Evolutionary conservation across 352 stramenopile genomes (phyloP), one percentile per base, ranked within the genome.

Genomic region (Pythium periplocum): DNA sequence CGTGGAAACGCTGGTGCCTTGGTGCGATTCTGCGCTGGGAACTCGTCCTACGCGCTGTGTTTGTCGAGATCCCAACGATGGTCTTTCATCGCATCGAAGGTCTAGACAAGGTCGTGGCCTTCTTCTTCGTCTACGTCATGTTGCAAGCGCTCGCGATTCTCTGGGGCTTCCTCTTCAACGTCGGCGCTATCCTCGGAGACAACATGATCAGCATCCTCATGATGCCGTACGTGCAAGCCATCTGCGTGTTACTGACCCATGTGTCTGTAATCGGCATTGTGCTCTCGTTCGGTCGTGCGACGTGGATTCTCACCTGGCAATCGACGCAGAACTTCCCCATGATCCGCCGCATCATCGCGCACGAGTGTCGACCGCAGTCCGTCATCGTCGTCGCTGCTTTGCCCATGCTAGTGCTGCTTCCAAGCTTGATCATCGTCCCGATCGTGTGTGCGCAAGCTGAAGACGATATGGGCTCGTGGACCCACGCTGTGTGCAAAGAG

Each of bases 231-330:
- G 35, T 71, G 3, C 82, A 92, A 62, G 83, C 77, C 1, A 63
- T 84, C 3, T 95, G 81, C 48, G 80, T 93, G 40, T 63, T 95
- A 1, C 62, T 90, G 8, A 76, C 89, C n/a, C 87, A 93, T 59
- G 79, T 75, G 32, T 88, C 82, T 1, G 84, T 91, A 6, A 95
- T 95, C 67, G 76, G 76, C 34, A 92, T 95, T 42, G 71, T 93
- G 48, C 56, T 95, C 37, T 86, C 82, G 32, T 90, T 95, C 46
- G 84, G 82, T 6, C 82, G 84, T 12, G 81, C 84, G 12, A 93
- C 75, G 37, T 95, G 84, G 84, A 95, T 95, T 61, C 71, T 95
- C 50, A 93, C 80, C 53, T 95, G 84, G 84, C 84, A 95, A 51
- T 95, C 84, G 39, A 71, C 85, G 35, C 63, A 88, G 51, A 90